Evolutionary conservation across 2,329 filamentous ascomycete species (phyloP).

Genomic region (Penicillium crustosum): DNA sequence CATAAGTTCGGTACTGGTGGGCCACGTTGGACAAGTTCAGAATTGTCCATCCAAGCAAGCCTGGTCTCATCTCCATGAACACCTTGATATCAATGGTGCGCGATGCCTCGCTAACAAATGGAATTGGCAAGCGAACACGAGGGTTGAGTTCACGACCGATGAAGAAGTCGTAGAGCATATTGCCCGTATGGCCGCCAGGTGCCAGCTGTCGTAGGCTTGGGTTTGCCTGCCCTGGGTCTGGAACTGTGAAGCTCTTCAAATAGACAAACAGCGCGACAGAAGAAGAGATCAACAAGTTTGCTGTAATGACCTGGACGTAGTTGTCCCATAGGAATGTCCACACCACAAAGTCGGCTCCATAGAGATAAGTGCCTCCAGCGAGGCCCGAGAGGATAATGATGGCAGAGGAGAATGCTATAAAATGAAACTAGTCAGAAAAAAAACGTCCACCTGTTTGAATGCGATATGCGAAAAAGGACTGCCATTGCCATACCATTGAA

Average conservation of each 20-base stretch:
- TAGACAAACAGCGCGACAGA: slow-evolving; percentile 76
- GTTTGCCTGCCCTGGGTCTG: slow-evolving; percentile 61
- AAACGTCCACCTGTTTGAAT: background rate
- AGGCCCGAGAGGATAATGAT: slow-evolving; percentile 69
- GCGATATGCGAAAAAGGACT: background rate
- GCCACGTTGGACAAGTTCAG: slow-evolving; percentile 81
- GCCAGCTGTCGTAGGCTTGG: slow-evolving; percentile 73
- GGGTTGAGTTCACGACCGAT: slow-evolving; percentile 96
- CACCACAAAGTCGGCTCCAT: slow-evolving; percentile 78
- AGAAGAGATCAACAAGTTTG: slow-evolving; percentile 76
- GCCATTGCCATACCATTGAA: slow-evolving; percentile 62
- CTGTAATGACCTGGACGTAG: slow-evolving; percentile 79
- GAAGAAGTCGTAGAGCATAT: slow-evolving; percentile 91
- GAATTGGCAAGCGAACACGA: slow-evolving; percentile 65
- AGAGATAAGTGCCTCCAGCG: slow-evolving; percentile 69
- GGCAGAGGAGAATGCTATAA: slow-evolving; percentile 70
- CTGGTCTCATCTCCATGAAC: slow-evolving; percentile 87
- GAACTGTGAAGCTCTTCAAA: slow-evolving; percentile 75
- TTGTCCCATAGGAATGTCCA: slow-evolving; percentile 95
- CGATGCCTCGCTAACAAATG: slow-evolving; percentile 63
- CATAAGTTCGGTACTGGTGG: slow-evolving; percentile 82
- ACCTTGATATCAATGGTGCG: slow-evolving; percentile 82
- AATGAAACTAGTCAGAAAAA: slow-evolving; percentile 5
- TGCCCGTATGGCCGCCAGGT: slow-evolving; percentile 76
- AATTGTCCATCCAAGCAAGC: slow-evolving; percentile 84